Evolutionary conservation across 140 eudicot species (phyloP).

Genomic region (Flaveria floridana): DNA sequence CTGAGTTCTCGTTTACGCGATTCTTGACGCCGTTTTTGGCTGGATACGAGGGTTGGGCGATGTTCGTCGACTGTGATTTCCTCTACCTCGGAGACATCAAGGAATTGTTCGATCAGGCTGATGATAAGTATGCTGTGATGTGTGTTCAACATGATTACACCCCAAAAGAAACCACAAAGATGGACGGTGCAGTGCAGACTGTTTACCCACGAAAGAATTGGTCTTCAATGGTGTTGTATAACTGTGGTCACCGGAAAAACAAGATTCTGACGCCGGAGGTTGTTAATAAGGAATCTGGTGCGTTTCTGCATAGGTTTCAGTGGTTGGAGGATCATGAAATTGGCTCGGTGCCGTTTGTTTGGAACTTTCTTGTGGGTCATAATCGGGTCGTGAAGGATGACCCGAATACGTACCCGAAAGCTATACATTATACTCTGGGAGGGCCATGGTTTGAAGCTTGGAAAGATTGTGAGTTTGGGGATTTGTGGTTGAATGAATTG

Average conservation of each 20-base stretch:
- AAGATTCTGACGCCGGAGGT: constrained; percentile 70
- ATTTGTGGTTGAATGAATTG: constrained; percentile 75
- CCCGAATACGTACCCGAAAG: constrained; percentile 63
- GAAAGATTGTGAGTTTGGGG: constrained; percentile 90
- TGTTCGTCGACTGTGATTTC: constrained; percentile 95
- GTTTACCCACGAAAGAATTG: constrained; percentile 88
- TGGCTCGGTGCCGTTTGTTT: constrained; percentile 83
- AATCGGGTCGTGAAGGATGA: constrained; percentile 71
- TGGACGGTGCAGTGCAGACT: constrained; percentile 97
- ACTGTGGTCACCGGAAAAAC: constrained; percentile 83
- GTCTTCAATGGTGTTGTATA: constrained; percentile 96
- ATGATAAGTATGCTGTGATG: constrained; percentile 83
- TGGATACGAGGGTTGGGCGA: constrained; percentile 81
- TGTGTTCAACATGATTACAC: constrained; percentile 95
- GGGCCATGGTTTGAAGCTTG: constrained; percentile 99
- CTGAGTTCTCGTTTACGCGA: constrained; percentile 79
- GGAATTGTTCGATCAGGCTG: constrained; percentile 58
- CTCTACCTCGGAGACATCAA: constrained; percentile 69
- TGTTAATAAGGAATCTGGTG: constrained; percentile 74
- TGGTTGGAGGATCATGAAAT: constrained; percentile 92
- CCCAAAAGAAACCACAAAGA: constrained; percentile 88
- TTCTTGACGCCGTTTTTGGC: constrained; percentile 77
- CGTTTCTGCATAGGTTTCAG: constrained; percentile 81
- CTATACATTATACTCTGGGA: constrained; percentile 89
- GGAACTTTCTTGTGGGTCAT: constrained; percentile 98